A percentile compares a stretch with the other conserved stretches of the same genome.
These are phyloP conservation scores for Kernera saxatilis DNA, from an alignment of 345 rosid genomes.

Conservation along the genomic window DNA sequence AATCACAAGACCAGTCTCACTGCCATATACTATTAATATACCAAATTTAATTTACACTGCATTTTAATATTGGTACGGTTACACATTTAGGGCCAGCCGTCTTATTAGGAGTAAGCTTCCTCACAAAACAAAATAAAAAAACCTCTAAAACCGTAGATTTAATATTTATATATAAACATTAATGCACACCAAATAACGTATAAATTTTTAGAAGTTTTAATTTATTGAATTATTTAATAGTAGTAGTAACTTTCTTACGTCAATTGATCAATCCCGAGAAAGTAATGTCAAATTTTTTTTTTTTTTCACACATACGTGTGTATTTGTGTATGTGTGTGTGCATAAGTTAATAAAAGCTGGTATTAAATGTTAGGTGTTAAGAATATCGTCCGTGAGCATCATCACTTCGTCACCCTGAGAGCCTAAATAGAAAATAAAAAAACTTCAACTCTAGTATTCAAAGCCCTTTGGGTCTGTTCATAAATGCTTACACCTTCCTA, in stretches of 20 bases:
- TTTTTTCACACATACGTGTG: not conserved
- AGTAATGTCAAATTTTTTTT: not conserved
- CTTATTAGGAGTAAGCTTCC: constrained; percentile 17
- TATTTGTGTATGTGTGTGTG: not conserved
- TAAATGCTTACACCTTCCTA: constrained; percentile 28
- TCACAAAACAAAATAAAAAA: not conserved
- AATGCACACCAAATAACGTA: not conserved
- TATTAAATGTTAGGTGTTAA: constrained; percentile 20
- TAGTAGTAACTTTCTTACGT: not conserved
- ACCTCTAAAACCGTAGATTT: not conserved
- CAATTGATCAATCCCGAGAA: constrained; percentile 23
- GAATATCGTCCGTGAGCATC: constrained; percentile 23
- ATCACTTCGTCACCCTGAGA: constrained; percentile 23
- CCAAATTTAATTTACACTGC: constrained; percentile 6
- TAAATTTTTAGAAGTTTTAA: not conserved
- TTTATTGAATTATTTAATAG: not conserved
- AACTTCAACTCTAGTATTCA: not conserved
- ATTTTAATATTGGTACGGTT: constrained; percentile 13
- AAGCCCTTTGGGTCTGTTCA: constrained; percentile 18
- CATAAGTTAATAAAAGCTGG: constrained; percentile 5
- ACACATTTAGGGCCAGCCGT: constrained; percentile 24
- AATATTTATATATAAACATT: not conserved
- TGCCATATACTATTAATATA: constrained; percentile 22
- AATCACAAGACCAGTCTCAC: constrained; percentile 28
- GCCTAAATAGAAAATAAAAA: not conserved